A percentile compares a stretch with the other conserved stretches of the same genome.
Evolutionary conservation across 345 rosid genomes (phyloP).

Genomic region (Hypericum androsaemum): DNA sequence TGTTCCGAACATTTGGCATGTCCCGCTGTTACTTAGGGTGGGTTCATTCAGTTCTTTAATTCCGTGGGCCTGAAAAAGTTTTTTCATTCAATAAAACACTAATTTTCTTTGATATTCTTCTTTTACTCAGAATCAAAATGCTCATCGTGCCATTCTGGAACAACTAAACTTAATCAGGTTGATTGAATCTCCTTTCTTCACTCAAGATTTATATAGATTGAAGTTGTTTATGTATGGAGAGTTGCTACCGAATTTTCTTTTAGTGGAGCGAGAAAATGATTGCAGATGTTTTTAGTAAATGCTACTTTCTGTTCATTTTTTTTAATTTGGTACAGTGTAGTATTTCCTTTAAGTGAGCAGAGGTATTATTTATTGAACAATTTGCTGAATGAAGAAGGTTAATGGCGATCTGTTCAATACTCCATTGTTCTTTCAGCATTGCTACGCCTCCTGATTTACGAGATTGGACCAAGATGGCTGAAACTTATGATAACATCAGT

Average conservation of each 20-base stretch:
- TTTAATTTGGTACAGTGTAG: no score
- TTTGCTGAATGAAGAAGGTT: slow-evolving; percentile 1
- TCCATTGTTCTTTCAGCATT: slow-evolving; percentile 24
- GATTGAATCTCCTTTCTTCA: slow-evolving; percentile 13
- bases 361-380: slow-evolving; percentile 1
- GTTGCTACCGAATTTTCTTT: no score
- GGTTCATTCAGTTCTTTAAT: slow-evolving; percentile 15
- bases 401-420: slow-evolving; percentile 10
- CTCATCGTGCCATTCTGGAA: slow-evolving; percentile 65
- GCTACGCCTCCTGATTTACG: slow-evolving; percentile 21
- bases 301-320: no score
- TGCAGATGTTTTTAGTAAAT: no score
- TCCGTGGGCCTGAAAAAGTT: slow-evolving; percentile 6
- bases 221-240: no score
- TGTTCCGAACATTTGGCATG: slow-evolving; percentile 30
- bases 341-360: no score
- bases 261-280: no score
- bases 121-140: slow-evolving; percentile 75
- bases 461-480: slow-evolving; percentile 31
- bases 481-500: slow-evolving; percentile 26
- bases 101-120: slow-evolving; percentile 13
- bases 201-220: no score
- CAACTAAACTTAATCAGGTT: slow-evolving; percentile 69
- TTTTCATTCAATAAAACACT: not conserved
- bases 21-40: slow-evolving; percentile 25